Evolutionary conservation across 371 early-diverging fungal genomes (phyloP), one percentile per base, ranked within the genome.

Genomic region (Blakeslea trispora): DNA sequence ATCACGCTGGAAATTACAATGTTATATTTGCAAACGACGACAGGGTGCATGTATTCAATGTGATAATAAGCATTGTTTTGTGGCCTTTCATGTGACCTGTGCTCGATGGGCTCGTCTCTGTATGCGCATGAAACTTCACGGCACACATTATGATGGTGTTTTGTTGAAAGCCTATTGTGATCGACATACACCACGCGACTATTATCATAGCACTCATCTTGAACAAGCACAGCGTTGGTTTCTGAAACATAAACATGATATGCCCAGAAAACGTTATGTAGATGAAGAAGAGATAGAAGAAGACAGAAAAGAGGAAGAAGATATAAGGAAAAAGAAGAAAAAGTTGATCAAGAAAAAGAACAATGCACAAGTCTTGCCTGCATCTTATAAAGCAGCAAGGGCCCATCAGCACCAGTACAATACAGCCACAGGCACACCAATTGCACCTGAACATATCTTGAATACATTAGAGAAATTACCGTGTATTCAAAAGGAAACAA

Each of bases 41-140:
- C 77, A 77, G 46, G 99, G 99, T 14, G 98, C 96, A 0, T 93
- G 93, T 55, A 97, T 98, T 61, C 97, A 96, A 71, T 99, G 99
- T 71, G 83, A 87, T 51, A 87, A 91, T 53, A 88, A 88, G 50
- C 83, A 85, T 50, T 99, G 99, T 64, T 90, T 86, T 66, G 79
- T 84, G 0, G 91, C 96, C 0, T 99, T 95, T 64, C 99, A 99
- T 73, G 91, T 90, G 1, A 94, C 94, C 0, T 99, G 99, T 60
- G 99, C 97, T 4, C 82, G 93, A 14, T 83, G 83, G 59, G 93
- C 92, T 1, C 85, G 87, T 18, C 76, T 96, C 4, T 91, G 86
- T 64, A 96, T 99, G 95, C 85, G 86, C 31, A 87, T 92, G 81
- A 81, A 87, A 61, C 55, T 79, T 15, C 77, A 71, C 28, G 65